phyloP scores from a whole-genome alignment of 306 rosid genomes.

The Fagus sylvatica region DNA sequence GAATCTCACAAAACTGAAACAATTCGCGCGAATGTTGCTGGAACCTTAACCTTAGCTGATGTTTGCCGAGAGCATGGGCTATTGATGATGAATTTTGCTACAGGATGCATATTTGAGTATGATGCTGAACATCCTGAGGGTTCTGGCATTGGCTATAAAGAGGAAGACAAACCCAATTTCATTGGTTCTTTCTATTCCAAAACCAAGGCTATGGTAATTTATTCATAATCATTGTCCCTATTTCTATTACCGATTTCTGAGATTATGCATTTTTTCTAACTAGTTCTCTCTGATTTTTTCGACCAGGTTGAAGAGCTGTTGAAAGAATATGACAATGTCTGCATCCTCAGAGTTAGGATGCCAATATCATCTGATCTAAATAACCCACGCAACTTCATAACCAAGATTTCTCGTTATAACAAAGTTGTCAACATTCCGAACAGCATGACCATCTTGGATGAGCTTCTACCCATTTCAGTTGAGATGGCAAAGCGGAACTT shows the following conservation, averaged over 20 bases:
- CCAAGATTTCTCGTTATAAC: slow-evolving; percentile 82
- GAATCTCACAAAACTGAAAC: slow-evolving; percentile 79
- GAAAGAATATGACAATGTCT: slow-evolving; percentile 81
- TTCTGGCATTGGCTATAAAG: slow-evolving; percentile 84
- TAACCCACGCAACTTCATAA: slow-evolving; percentile 86
- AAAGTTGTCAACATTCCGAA: slow-evolving; percentile 89
- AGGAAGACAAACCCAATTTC: slow-evolving; percentile 86
- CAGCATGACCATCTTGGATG: slow-evolving; percentile 91
- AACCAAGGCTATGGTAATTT: slow-evolving; percentile 85
- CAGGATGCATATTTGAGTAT: slow-evolving; percentile 90
- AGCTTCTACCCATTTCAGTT: slow-evolving; percentile 77
- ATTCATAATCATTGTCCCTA: background rate
- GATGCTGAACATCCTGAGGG: slow-evolving; percentile 78
- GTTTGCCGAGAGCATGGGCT: slow-evolving; percentile 80
- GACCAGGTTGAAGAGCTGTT: slow-evolving; percentile 83
- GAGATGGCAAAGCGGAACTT: slow-evolving; percentile 88
- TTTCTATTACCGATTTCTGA: background rate
- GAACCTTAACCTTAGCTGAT: slow-evolving; percentile 86
- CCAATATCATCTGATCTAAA: slow-evolving; percentile 85
- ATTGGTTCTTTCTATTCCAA: slow-evolving; percentile 83
- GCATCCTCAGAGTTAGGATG: slow-evolving; percentile 92
- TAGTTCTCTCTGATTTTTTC: slow-evolving; percentile 1
- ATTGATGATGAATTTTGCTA: slow-evolving; percentile 77
- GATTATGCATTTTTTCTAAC: background rate
- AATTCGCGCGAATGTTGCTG: slow-evolving; percentile 73